Percentiles rank a stretch among this genome's conserved stretches.
These are phyloP conservation scores for Sextonia rubra DNA, from an alignment of 164 flowering plant species.

Conservation along the genomic window DNA sequence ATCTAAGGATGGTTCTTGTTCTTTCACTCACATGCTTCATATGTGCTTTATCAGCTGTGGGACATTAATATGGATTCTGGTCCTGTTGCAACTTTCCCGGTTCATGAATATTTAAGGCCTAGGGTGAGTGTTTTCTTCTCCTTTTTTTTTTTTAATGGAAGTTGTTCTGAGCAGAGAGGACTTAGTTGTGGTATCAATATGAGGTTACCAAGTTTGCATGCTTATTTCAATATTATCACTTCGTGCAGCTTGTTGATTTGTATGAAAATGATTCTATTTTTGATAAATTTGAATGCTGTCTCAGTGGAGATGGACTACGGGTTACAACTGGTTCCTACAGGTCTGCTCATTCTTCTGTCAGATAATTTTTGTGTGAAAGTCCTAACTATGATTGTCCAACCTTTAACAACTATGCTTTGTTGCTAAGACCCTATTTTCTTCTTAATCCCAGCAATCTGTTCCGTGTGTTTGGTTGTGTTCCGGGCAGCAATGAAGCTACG, in stretches of 20 bases:
- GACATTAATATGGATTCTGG: conserved; percentile 99
- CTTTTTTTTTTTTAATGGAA: neutral
- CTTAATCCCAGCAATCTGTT: conserved; percentile 68
- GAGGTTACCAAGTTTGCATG: neutral
- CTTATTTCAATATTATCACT: conserved; percentile 2
- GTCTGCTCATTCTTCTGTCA: conserved; percentile 25
- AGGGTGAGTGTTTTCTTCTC: conserved; percentile 42
- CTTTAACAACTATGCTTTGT: neutral
- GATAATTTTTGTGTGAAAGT: neutral
- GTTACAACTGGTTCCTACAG: conserved; percentile 97
- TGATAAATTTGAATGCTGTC: conserved; percentile 96
- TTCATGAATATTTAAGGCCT: conserved; percentile 93
- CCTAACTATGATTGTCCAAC: neutral
- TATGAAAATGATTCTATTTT: conserved; percentile 98
- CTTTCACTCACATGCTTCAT: conserved; percentile 13
- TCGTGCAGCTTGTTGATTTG: conserved; percentile 78
- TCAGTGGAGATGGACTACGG: conserved; percentile 89
- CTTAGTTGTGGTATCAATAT: neutral
- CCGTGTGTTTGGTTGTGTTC: conserved; percentile 80
- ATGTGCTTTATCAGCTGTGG: conserved; percentile 61
- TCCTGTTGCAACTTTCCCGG: conserved; percentile 93
- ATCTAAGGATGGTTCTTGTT: neutral
- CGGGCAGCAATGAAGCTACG: conserved; percentile 78
- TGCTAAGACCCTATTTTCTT: conserved; percentile 9
- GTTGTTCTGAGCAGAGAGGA: neutral